Conservation (phyloP, 257 asterid genomes). For the Solanum habrochaites region DNA sequence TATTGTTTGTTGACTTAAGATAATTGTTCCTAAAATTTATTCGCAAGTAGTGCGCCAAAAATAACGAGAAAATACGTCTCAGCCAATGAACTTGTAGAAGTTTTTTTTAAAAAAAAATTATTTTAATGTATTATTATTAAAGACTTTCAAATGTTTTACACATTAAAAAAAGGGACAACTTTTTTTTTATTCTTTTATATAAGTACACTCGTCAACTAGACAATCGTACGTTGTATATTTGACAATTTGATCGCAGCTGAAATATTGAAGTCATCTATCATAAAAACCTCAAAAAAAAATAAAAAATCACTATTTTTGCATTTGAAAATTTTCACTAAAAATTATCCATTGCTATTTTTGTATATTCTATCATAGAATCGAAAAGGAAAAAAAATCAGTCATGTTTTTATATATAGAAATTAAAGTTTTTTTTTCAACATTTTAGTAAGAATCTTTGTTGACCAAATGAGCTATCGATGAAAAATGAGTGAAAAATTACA, state of each 20-base stretch:
- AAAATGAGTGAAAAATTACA: background rate
- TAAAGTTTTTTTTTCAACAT: rapidly evolving
- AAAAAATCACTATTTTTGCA: background rate
- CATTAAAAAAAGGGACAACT: background rate
- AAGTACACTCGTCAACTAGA: background rate
- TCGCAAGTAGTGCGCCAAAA: background rate
- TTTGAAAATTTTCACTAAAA: background rate
- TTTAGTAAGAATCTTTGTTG: background rate
- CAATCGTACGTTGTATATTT: background rate
- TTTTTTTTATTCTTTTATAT: background rate
- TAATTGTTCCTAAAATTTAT: background rate
- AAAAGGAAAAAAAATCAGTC: too few relatives aligned
- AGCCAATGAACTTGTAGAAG: background rate
- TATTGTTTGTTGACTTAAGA: background rate
- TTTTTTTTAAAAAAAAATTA: background rate
- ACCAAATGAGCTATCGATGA: background rate
- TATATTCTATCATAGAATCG: background rate
- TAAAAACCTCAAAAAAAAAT: background rate
- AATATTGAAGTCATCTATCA: background rate
- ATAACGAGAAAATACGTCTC: background rate
- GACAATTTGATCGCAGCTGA: background rate
- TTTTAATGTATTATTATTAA: background rate
- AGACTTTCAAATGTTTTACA: background rate
- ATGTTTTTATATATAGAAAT: too few relatives aligned
- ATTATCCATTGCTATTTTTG: background rate